These are phyloP conservation scores for Myxozyma neotropica DNA, from an alignment of 805 yeast species.

Conservation along the genomic window DNA sequence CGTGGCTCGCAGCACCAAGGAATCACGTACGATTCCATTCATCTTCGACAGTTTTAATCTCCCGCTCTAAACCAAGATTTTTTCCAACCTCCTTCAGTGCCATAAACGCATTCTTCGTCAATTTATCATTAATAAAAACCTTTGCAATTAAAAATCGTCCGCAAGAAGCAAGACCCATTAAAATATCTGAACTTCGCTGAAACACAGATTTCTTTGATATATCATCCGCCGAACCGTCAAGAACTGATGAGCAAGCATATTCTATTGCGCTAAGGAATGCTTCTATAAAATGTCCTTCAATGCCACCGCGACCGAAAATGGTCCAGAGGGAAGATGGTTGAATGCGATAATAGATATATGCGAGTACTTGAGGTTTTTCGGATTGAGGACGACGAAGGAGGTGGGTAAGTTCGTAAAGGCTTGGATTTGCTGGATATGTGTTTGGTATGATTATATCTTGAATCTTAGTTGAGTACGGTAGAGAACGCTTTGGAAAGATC, in stretches of 20 bases:
- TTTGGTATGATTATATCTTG: slow-evolving; percentile 6
- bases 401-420: slow-evolving; percentile 23
- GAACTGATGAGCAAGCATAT: slow-evolving; percentile 1
- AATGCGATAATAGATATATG: slow-evolving; percentile 11
- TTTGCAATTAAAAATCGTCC: slow-evolving; percentile 23
- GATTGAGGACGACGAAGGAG: slow-evolving; percentile 23
- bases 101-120: slow-evolving; percentile 5
- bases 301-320: slow-evolving; percentile 27
- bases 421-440: slow-evolving; percentile 6
- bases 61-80: neutral
- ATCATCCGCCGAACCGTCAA: neutral
- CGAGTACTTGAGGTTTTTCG: slow-evolving; percentile 15
- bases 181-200: neutral
- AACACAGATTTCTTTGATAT: neutral
- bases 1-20: neutral
- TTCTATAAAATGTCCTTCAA: slow-evolving; percentile 25
- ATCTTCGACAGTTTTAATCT: neutral
- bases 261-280: slow-evolving; percentile 15
- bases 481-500: neutral
- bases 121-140: slow-evolving; percentile 11
- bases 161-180: slow-evolving; percentile 11
- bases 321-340: slow-evolving; percentile 2
- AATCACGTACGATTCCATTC: neutral
- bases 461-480: neutral
- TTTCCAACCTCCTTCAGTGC: neutral